A percentile compares a stretch with the other conserved stretches of the same genome.
These are phyloP conservation scores for Lasiodiplodia citricola DNA, from an alignment of 2,329 filamentous ascomycete species.

Conservation along the genomic window DNA sequence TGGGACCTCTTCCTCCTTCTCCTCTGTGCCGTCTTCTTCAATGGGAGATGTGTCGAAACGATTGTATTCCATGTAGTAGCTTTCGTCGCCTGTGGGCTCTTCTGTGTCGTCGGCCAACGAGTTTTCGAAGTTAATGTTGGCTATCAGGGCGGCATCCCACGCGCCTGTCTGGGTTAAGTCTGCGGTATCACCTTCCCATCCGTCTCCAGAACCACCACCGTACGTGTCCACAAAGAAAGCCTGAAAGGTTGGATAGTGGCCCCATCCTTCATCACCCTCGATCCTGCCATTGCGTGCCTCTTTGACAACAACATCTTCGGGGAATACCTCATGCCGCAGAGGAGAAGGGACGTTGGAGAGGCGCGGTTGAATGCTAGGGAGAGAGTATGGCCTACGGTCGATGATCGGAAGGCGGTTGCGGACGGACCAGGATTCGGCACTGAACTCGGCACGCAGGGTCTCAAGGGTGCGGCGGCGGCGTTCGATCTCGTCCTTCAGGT, in stretches of 20 bases:
- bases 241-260: slow-evolving; percentile 24
- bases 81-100: not conserved
- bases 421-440: not conserved
- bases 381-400: not conserved
- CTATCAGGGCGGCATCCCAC: not conserved
- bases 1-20: not conserved
- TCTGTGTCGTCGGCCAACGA: not conserved
- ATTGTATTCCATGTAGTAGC: slow-evolving; percentile 2
- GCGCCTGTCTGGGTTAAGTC: not conserved
- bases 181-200: not conserved
- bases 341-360: slow-evolving; percentile 29
- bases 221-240: slow-evolving; percentile 27
- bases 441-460: not conserved
- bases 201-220: not conserved
- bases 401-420: not conserved
- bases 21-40: not conserved
- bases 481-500: not conserved
- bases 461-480: not conserved
- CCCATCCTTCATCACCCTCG: not conserved
- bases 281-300: not conserved
- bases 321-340: slow-evolving; percentile 32
- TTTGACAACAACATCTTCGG: slow-evolving; percentile 32
- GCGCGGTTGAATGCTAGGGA: not conserved
- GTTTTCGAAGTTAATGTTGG: not conserved
- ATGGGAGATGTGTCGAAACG: not conserved